phyloP scores from a whole-genome alignment of 169 alveolate genomes.

The Condylostoma magnum region DNA sequence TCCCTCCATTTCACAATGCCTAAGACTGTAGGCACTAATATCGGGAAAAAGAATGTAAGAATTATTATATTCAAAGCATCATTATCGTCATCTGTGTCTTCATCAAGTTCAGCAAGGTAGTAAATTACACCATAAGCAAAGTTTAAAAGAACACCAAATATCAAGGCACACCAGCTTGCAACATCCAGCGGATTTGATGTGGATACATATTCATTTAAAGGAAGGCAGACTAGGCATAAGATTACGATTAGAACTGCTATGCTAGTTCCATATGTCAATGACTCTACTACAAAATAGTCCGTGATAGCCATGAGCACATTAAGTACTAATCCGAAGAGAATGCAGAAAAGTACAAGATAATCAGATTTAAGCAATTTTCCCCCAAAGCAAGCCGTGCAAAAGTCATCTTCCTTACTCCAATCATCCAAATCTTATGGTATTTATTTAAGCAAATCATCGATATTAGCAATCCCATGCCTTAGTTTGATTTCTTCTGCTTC shows the following conservation, averaged over 20 bases:
- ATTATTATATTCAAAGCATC: not conserved
- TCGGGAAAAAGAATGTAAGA: not conserved
- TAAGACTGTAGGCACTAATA: not conserved
- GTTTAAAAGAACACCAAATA: not conserved
- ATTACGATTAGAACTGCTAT: not conserved
- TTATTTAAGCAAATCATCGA: not conserved
- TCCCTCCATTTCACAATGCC: not conserved
- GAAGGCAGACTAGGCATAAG: not conserved
- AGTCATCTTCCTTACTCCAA: not conserved
- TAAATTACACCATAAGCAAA: conserved; percentile 3
- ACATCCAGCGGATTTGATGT: not conserved
- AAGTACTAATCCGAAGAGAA: not conserved
- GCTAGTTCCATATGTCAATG: not conserved
- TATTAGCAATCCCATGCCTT: not conserved
- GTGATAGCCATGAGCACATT: not conserved
- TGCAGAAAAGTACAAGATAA: not conserved
- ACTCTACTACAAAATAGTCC: not conserved
- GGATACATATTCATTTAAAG: not conserved
- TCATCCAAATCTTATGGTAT: not conserved
- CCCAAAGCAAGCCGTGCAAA: not conserved
- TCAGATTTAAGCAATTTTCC: not conserved
- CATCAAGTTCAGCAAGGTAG: not conserved
- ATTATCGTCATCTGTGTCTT: not conserved
- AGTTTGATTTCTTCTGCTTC: not conserved
- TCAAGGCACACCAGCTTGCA: not conserved